phyloP scores from a whole-genome alignment of 1,284 basidiomycete species.

The Cutaneotrichosporon curvatum region DNA sequence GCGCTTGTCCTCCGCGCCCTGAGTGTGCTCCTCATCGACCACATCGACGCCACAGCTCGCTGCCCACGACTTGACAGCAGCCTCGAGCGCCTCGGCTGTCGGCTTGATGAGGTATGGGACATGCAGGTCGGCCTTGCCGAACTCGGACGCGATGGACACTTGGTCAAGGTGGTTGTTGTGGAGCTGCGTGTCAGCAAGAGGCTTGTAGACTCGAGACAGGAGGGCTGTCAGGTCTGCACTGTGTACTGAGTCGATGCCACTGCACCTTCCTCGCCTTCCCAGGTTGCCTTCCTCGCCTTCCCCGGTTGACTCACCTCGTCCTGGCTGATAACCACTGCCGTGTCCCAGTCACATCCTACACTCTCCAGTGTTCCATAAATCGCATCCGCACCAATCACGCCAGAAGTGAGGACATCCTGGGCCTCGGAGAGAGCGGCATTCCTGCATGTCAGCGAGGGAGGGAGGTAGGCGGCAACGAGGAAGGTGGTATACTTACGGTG shows the following conservation, averaged over 20 bases:
- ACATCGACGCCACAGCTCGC: conserved; percentile 31
- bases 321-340: conserved; percentile 85
- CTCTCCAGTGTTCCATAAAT: conserved; percentile 30
- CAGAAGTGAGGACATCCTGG: conserved; percentile 22
- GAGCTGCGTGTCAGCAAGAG: conserved; percentile 26
- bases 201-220: too few relatives aligned
- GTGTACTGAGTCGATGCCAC: background rate
- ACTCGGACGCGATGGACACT: conserved; percentile 14
- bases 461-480: too few relatives aligned
- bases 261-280: background rate
- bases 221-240: too few relatives aligned
- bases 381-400: conserved; percentile 30
- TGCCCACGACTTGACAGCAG: conserved; percentile 29
- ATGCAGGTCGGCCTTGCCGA: conserved; percentile 24
- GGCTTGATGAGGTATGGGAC: conserved; percentile 18
- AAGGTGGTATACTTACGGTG: conserved; percentile 36
- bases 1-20: background rate
- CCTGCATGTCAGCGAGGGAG: conserved; percentile 17
- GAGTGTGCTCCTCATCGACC: conserved; percentile 9
- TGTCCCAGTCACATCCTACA: conserved; percentile 42
- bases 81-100: conserved; percentile 21
- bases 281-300: too few relatives aligned
- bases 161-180: conserved; percentile 30
- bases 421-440: conserved; percentile 26
- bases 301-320: conserved; percentile 59